Conservation (phyloP, 2,329 filamentous ascomycete genomes). For the Aspergillus fructus region DNA sequence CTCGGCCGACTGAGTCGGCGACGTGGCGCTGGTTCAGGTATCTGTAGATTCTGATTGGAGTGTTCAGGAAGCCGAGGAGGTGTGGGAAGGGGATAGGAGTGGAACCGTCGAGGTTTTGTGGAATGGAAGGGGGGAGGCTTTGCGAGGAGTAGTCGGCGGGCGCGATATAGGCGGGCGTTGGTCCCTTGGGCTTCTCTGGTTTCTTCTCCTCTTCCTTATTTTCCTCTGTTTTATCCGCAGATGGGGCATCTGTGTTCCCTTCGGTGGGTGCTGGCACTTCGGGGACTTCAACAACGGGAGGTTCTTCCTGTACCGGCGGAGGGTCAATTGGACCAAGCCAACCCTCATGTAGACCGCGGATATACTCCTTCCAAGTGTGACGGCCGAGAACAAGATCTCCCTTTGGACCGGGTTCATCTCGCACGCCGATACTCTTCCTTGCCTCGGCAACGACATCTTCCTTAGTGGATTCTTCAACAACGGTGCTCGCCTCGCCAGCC, state of each 20-base stretch:
- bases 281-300: slow-evolving; percentile 19
- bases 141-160: slow-evolving; percentile 70
- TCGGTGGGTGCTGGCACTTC: slow-evolving; percentile 7
- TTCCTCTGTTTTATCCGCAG: slow-evolving; percentile 34
- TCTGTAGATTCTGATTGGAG: slow-evolving; percentile 78
- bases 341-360: slow-evolving; percentile 89
- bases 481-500: slow-evolving; percentile 55
- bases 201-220: slow-evolving; percentile 47
- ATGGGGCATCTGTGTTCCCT: slow-evolving; percentile 25
- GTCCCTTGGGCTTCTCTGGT: slow-evolving; percentile 52
- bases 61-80: slow-evolving; percentile 88
- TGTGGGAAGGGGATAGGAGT: slow-evolving; percentile 77
- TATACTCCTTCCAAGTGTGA: slow-evolving; percentile 96
- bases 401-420: slow-evolving; percentile 68
- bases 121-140: slow-evolving; percentile 63
- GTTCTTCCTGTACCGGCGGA: slow-evolving; percentile 23
- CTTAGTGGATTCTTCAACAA: slow-evolving; percentile 47
- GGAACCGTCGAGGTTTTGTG: slow-evolving; percentile 70
- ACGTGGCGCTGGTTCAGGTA: slow-evolving; percentile 79
- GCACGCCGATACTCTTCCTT: slow-evolving; percentile 65
- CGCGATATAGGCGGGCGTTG: slow-evolving; percentile 72
- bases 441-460: slow-evolving; percentile 63
- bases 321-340: slow-evolving; percentile 82
- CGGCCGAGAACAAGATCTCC: slow-evolving; percentile 89
- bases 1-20: slow-evolving; percentile 83